Conservation (phyloP, 176 grass and related monocot genomes). For the Bolboschoenus planiculmis region DNA sequence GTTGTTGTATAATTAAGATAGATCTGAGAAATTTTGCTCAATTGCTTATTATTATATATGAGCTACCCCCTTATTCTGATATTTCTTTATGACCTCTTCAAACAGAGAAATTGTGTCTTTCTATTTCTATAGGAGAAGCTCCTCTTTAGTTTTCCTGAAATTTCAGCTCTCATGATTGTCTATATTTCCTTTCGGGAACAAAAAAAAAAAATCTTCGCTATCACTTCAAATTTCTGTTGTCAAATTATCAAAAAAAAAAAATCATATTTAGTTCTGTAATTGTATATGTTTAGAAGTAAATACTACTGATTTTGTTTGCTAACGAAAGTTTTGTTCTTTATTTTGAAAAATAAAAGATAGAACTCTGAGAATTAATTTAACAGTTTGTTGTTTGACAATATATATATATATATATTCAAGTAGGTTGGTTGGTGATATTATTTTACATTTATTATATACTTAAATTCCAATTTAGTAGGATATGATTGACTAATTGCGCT, state of each 20-base stretch:
- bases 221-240: not conserved
- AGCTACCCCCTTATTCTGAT: not conserved
- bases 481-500: not conserved
- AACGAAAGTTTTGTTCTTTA: not conserved
- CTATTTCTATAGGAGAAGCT: not conserved
- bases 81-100: not conserved
- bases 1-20: not conserved
- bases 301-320: not conserved
- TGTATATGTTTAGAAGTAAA: not conserved
- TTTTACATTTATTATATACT: not conserved
- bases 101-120: not conserved
- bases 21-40: not conserved
- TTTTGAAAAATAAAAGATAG: not conserved
- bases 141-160: not conserved
- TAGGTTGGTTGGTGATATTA: not conserved
- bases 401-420: too few relatives aligned
- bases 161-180: not conserved
- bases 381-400: not conserved
- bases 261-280: not conserved
- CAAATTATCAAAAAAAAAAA: not conserved
- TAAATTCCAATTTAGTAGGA: not conserved
- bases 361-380: not conserved
- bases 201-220: not conserved
- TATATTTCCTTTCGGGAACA: not conserved
- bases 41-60: not conserved